phyloP scores from a whole-genome alignment of 495 filamentous ascomycete species.

The Oidiodendron maius region DNA sequence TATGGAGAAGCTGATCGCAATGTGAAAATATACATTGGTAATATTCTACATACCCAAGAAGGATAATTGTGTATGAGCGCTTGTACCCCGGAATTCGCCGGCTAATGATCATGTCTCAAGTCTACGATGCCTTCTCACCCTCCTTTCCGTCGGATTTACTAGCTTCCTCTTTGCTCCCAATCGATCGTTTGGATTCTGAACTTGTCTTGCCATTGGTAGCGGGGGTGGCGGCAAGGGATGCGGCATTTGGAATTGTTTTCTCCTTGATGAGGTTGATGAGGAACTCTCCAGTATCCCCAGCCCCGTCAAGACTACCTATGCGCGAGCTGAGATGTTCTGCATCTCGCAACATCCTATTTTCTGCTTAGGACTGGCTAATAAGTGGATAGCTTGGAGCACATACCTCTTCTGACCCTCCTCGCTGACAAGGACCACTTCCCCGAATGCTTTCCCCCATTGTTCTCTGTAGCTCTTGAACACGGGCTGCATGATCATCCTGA shows the following conservation, averaged over 20 bases:
- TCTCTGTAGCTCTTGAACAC: conserved; percentile 84
- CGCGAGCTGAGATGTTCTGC: conserved; percentile 68
- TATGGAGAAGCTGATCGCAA: too few relatives aligned
- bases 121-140: neutral
- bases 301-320: conserved; percentile 75
- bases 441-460: conserved; percentile 72
- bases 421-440: conserved; percentile 57
- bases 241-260: conserved; percentile 41
- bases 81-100: neutral
- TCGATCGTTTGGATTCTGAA: neutral
- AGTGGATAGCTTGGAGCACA: conserved; percentile 23
- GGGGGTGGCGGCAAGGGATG: neutral
- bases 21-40: neutral
- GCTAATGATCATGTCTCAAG: neutral
- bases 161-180: neutral
- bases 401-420: conserved; percentile 69
- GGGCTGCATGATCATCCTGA: conserved; percentile 81
- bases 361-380: neutral
- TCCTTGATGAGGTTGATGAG: conserved; percentile 60
- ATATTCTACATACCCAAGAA: neutral
- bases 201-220: neutral
- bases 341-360: conserved; percentile 69
- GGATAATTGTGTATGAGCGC: neutral
- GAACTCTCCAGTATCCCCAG: conserved; percentile 61
- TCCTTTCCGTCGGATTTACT: neutral